Evolutionary conservation across 345 rosid species (phyloP).

Genomic region (Euphorbia tirucalli): DNA sequence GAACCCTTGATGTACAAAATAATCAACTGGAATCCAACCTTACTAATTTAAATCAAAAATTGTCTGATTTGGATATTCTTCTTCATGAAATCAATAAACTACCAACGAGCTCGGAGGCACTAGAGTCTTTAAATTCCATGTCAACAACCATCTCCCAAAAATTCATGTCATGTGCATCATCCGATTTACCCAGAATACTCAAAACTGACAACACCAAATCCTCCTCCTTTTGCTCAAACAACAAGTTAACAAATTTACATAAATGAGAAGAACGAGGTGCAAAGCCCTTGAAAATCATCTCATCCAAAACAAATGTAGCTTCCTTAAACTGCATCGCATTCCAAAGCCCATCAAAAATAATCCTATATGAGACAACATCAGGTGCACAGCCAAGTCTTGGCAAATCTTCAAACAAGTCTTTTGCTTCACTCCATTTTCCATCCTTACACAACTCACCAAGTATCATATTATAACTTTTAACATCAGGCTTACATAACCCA

Average conservation of each 20-base stretch:
- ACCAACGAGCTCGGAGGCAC: slow-evolving; percentile 27
- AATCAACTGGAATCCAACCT: too few relatives aligned
- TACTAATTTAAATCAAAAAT: too few relatives aligned
- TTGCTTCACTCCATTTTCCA: slow-evolving; percentile 56
- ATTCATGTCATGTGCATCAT: slow-evolving; percentile 34
- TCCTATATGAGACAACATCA: slow-evolving; percentile 69
- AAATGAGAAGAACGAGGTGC: slow-evolving; percentile 43
- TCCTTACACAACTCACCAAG: slow-evolving; percentile 53
- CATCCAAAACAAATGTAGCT: slow-evolving; percentile 64
- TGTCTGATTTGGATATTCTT: not conserved
- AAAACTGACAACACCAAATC: slow-evolving; percentile 42
- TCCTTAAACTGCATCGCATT: slow-evolving; percentile 45
- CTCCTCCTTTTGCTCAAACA: slow-evolving; percentile 39
- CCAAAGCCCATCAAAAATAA: slow-evolving; percentile 68
- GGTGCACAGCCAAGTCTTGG: slow-evolving; percentile 67
- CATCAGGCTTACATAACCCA: slow-evolving; percentile 55
- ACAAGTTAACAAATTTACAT: slow-evolving; percentile 35
- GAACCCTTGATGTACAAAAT: too few relatives aligned
- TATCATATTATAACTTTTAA: slow-evolving; percentile 61
- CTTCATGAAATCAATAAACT: slow-evolving; percentile 23
- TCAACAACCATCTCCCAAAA: slow-evolving; percentile 43
- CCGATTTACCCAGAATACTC: slow-evolving; percentile 38
- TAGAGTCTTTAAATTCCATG: slow-evolving; percentile 27
- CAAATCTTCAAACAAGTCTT: slow-evolving; percentile 76
- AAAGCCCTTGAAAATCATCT: slow-evolving; percentile 79